Evolutionary conservation across 2,329 filamentous ascomycete species (phyloP).

Genomic region (Xylaria sp.): DNA sequence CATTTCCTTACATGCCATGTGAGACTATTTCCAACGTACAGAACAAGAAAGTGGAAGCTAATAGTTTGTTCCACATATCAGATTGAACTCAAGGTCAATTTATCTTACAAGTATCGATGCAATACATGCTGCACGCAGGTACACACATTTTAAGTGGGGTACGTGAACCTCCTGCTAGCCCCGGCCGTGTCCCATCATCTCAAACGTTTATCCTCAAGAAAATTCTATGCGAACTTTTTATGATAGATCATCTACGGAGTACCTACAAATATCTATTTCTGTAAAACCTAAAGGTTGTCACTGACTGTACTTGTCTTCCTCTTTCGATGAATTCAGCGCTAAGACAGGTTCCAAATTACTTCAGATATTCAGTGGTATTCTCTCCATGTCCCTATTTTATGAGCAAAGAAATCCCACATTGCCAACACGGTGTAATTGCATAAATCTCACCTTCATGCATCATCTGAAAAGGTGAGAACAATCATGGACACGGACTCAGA

Average conservation of each 20-base stretch:
- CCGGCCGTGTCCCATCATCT: background rate
- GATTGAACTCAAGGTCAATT: no score
- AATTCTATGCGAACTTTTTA: background rate
- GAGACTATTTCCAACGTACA: background rate
- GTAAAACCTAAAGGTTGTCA: background rate
- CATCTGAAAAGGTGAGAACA: background rate
- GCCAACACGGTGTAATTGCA: constrained; percentile 27
- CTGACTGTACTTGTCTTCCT: background rate
- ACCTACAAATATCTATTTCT: background rate
- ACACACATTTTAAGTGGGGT: background rate
- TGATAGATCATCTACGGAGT: background rate
- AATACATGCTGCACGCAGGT: background rate
- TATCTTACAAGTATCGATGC: background rate
- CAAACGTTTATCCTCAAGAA: background rate
- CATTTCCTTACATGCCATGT: background rate
- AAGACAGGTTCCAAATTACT: background rate
- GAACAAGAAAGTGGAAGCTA: background rate
- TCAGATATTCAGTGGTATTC: background rate
- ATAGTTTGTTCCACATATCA: background rate
- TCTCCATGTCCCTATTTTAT: background rate
- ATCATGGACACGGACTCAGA: constrained; percentile 39
- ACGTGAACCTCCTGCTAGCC: background rate
- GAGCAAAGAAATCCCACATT: background rate
- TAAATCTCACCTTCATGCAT: constrained; percentile 42
- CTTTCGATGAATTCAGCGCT: background rate